Evolutionary conservation across 139 green algal genomes (phyloP), one percentile per base, ranked within the genome.

Genomic region (Dunaliella sp.): DNA sequence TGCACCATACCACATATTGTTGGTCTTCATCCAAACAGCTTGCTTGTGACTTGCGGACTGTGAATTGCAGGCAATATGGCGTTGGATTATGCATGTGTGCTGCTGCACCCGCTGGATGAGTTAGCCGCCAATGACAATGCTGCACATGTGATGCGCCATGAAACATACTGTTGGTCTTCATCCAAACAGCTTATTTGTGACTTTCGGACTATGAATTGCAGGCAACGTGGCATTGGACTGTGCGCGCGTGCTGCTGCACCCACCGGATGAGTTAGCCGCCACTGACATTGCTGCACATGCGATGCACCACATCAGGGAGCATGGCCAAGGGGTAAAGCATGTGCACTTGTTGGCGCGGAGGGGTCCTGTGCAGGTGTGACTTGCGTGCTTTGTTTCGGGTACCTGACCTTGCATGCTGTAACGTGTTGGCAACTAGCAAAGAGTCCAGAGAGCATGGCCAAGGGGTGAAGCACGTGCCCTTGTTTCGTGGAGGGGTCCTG

Each of bases 191-290:
- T 74, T 74, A 21, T 24, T 24, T 24, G 22, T 74, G 22, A 74
- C 58, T 24, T 24, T 24, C 24, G 58, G 24, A 21, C 58, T 24
- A 21, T 74, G 58, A n/a, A n/a, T 22, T 32, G 36, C 81, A 85
- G 81, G 97, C 79, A 99, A 99, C 86, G 97, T 99, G 3, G 96
- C 97, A 1, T 85, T 99, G 84, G 97, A 99, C 91, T 98, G 95
- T 76, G 96, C 97, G 33, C 93, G 97, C 0, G 83, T 99, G 34
- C 92, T 99, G 88, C 91, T 99, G 83, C 88, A 90, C 37, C 75
- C 84, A 0, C 28, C 86, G 0, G 86, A 93, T 0, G 85, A 30
- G 77, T 87, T 99, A 30, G 87, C 79, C 0, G 36, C 31, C 38
- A 98, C 97, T 0, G 97, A 99, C 90, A 94, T 98, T n/a, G 92